A percentile compares a stretch with the other conserved stretches of the same genome.
phyloP scores from a whole-genome alignment of 75 land plant species.

The Cunninghamia lanceolata region DNA sequence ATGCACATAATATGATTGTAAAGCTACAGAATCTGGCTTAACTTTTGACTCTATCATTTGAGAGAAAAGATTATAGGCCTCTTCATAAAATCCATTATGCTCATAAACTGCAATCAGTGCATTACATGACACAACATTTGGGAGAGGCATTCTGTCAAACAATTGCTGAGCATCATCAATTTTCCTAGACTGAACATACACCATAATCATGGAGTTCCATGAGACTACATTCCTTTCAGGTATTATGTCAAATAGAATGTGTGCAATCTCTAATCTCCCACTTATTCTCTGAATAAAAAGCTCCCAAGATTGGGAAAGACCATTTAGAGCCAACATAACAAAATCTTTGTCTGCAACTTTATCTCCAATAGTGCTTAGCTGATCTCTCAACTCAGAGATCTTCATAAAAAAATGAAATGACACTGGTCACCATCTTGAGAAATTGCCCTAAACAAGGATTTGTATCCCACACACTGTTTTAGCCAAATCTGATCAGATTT shows the following conservation, averaged over 20 bases:
- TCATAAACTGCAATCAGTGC: slow-evolving; percentile 13
- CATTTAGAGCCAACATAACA: too few species aligned
- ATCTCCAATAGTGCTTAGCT: too few species aligned
- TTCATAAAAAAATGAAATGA: too few species aligned
- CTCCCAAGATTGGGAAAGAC: too few species aligned
- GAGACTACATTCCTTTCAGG: slow-evolving; percentile 20
- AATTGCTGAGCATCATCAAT: slow-evolving; percentile 43
- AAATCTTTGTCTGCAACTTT: too few species aligned
- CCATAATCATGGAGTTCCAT: slow-evolving; percentile 30
- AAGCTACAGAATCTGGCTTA: slow-evolving; percentile 8
- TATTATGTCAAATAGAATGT: slow-evolving; percentile 17
- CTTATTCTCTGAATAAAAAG: too few species aligned
- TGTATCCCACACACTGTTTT: too few species aligned
- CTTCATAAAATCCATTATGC: slow-evolving; percentile 8
- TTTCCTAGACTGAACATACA: slow-evolving; percentile 30
- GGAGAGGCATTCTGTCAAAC: slow-evolving; percentile 42
- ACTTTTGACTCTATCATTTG: slow-evolving; percentile 12
- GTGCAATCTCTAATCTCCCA: slow-evolving; percentile 17
- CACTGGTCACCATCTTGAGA: too few species aligned
- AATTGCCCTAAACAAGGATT: too few species aligned
- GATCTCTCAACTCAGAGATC: too few species aligned
- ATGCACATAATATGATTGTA: slow-evolving; percentile 18
- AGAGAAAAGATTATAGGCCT: slow-evolving; percentile 6
- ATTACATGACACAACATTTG: slow-evolving; percentile 22
- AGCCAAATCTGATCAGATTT: too few species aligned